Evolutionary conservation across 2,329 filamentous ascomycete species (phyloP).

Genomic region (Trichoderma atroviride): DNA sequence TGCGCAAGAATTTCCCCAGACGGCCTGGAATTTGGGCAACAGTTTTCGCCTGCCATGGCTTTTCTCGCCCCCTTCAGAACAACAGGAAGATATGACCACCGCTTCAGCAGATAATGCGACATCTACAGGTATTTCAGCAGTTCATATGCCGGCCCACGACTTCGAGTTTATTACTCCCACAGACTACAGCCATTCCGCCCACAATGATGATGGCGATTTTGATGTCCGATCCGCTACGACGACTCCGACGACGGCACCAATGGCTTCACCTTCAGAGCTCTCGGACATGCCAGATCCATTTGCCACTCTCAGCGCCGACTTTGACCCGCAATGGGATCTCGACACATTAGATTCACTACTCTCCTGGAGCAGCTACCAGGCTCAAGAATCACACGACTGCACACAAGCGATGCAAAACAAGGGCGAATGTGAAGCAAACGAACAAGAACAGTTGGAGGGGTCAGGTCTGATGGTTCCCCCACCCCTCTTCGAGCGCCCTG

Average conservation of each 20-base stretch:
- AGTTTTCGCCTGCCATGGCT: neutral
- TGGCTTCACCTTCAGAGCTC: neutral
- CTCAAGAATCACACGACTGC: neutral
- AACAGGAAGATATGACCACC: neutral
- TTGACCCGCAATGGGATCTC: neutral
- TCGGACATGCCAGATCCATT: neutral
- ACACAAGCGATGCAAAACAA: neutral
- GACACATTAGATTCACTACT: neutral
- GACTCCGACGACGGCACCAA: neutral
- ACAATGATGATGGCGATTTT: neutral
- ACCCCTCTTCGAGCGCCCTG: neutral
- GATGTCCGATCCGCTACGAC: neutral
- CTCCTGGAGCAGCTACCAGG: neutral
- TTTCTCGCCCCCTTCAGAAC: neutral
- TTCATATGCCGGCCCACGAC: neutral
- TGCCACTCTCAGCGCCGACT: too few relatives aligned
- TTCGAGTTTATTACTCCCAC: neutral
- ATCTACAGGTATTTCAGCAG: neutral
- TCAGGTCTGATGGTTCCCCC: neutral
- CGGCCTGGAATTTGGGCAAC: neutral
- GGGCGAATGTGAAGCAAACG: neutral
- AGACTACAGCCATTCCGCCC: neutral
- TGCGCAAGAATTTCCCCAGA: conserved; percentile 2
- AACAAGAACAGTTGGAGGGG: neutral
- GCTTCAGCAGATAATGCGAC: neutral